Conservation (phyloP, 805 yeast species). For the Hanseniaspora singularis region DNA sequence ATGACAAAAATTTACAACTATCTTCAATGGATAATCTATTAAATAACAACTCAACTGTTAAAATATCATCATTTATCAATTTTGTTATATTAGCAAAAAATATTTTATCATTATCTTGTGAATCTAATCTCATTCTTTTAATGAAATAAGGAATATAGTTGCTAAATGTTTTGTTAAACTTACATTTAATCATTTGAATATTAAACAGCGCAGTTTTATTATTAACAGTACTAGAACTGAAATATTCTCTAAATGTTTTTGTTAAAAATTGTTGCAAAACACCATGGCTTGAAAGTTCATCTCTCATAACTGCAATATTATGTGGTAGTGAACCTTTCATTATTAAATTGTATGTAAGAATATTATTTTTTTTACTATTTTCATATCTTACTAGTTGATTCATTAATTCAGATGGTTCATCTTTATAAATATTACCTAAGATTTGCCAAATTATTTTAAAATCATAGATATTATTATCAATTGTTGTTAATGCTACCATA, state of each 20-base stretch:
- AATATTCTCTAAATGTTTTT: conserved; percentile 11
- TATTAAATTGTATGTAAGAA: conserved; percentile 5
- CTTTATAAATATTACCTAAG: not conserved
- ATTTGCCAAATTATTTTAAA: not conserved
- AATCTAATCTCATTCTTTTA: conserved; percentile 14
- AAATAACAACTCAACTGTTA: not conserved
- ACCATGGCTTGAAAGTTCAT: conserved; percentile 11
- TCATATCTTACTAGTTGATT: conserved; percentile 1
- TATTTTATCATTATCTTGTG: not conserved
- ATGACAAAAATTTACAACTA: not conserved
- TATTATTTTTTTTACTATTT: conserved; percentile 6
- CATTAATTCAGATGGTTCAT: not conserved
- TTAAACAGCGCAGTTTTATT: not conserved
- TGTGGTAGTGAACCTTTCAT: not conserved
- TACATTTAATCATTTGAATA: not conserved
- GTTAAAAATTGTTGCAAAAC: conserved; percentile 11
- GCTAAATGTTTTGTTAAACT: conserved; percentile 11
- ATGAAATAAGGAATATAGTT: conserved; percentile 13
- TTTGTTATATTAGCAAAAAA: conserved; percentile 2
- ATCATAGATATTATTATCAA: conserved; percentile 8
- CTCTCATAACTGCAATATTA: conserved; percentile 1
- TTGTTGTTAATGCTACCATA: not conserved
- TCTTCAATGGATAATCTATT: conserved; percentile 8
- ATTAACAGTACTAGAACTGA: no score
- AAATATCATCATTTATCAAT: conserved; percentile 5